Conservation (phyloP, 257 asterid genomes). For the Solanum medicagineum region DNA sequence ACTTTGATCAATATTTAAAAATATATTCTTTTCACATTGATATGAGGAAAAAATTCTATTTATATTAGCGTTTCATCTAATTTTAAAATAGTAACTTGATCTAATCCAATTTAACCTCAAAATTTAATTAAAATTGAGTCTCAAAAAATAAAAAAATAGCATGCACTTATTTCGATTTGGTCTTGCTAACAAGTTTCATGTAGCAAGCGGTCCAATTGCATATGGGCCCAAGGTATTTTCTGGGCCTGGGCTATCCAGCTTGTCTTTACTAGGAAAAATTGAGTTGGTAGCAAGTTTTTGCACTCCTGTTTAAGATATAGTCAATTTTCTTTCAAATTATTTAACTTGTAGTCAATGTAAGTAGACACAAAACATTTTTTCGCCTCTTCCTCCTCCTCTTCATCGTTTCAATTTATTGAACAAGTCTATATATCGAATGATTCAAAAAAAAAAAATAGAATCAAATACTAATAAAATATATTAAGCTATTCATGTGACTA, state of each 20-base stretch:
- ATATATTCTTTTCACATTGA: not conserved
- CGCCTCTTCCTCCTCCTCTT: too few species aligned
- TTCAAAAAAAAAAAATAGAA: too few species aligned
- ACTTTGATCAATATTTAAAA: not conserved
- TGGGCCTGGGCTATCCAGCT: not conserved
- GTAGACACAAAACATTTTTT: too few species aligned
- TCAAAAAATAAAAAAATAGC: not conserved
- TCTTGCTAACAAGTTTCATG: not conserved
- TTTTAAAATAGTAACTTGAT: not conserved
- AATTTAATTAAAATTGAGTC: not conserved
- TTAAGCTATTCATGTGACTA: too few species aligned
- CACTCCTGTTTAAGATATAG: not conserved
- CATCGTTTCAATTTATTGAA: too few species aligned
- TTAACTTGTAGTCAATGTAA: too few species aligned
- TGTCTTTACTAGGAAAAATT: not conserved
- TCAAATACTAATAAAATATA: too few species aligned
- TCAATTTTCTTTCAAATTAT: not conserved
- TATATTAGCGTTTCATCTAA: not conserved
- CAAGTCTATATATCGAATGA: too few species aligned
- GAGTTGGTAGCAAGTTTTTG: not conserved
- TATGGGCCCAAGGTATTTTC: not conserved
- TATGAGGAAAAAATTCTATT: not conserved
- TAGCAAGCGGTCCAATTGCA: not conserved
- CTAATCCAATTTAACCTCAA: not conserved
- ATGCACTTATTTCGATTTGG: not conserved